phyloP scores from a whole-genome alignment of 2,329 filamentous ascomycete species.

The Beauveria sp. region DNA sequence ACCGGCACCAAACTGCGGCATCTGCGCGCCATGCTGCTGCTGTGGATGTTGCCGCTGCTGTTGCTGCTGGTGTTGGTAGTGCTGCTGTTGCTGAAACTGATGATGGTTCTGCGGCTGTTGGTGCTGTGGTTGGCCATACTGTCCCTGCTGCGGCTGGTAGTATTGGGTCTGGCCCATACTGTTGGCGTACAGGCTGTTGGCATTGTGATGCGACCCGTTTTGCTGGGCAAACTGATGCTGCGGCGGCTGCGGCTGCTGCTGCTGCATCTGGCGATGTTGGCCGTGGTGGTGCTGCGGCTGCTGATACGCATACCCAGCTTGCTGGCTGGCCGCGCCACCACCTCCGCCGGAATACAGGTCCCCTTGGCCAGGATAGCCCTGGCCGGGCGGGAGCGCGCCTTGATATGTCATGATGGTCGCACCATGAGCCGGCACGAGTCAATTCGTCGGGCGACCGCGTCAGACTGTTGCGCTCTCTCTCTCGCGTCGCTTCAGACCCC shows the following conservation, averaged over 20 bases:
- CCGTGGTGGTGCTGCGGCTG: slow-evolving; percentile 19
- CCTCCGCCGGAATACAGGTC: slow-evolving; percentile 16
- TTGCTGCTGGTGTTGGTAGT: slow-evolving; percentile 7
- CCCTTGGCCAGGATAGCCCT: slow-evolving; percentile 31
- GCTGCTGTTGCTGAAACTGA: slow-evolving; percentile 16
- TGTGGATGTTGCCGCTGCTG: slow-evolving; percentile 17
- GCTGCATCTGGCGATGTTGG: slow-evolving; percentile 21
- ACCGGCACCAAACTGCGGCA: slow-evolving; percentile 2
- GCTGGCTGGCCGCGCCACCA: slow-evolving; percentile 2
- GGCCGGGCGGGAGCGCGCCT: slow-evolving; percentile 32
- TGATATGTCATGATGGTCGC: slow-evolving; percentile 27
- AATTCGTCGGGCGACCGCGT: neutral
- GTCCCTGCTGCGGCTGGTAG: slow-evolving; percentile 21
- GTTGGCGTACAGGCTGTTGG: slow-evolving; percentile 19
- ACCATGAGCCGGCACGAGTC: slow-evolving; percentile 13
- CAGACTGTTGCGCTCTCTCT: neutral
- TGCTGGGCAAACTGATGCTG: slow-evolving; percentile 18
- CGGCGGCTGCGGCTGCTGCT: slow-evolving; percentile 19
- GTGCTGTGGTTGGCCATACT: slow-evolving; percentile 17
- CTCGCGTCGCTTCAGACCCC: neutral
- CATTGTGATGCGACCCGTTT: slow-evolving; percentile 13
- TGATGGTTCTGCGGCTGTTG: slow-evolving; percentile 19
- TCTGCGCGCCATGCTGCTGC: slow-evolving; percentile 12
- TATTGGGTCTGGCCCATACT: slow-evolving; percentile 10
- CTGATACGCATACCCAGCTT: slow-evolving; percentile 14